Conservation (phyloP, 2,329 filamentous ascomycete genomes). For the Fusarium zealandicum region DNA sequence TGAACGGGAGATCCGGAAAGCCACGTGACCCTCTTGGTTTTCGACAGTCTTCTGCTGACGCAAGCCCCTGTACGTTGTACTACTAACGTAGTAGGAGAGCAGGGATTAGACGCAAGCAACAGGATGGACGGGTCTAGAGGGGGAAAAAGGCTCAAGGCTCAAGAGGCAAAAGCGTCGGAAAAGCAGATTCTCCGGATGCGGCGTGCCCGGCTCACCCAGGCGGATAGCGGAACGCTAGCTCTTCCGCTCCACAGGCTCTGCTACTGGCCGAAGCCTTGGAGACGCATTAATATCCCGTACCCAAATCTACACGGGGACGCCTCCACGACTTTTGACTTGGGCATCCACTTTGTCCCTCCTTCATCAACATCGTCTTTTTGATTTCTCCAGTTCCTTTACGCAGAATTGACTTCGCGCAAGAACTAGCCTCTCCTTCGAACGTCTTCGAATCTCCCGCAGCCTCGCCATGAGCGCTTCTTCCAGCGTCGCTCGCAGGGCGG, state of each 20-base stretch:
- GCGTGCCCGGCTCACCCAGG: constrained; percentile 23
- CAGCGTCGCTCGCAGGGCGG: constrained; percentile 62
- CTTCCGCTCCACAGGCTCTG: constrained; percentile 27
- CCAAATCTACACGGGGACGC: constrained; percentile 34
- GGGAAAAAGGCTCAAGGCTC: not conserved
- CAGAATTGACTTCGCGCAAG: constrained; percentile 11
- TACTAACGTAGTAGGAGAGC: too few species aligned
- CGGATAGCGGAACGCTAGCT: constrained; percentile 38
- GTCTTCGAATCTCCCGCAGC: constrained; percentile 3
- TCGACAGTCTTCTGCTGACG: constrained; percentile 26
- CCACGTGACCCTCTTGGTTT: constrained; percentile 22
- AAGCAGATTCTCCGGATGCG: constrained; percentile 15
- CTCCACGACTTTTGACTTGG: constrained; percentile 35
- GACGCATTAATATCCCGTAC: constrained; percentile 24
- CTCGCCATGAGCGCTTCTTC: constrained; percentile 63
- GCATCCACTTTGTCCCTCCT: constrained; percentile 39
- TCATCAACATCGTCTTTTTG: constrained; percentile 24
- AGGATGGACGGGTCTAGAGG: constrained; percentile 5
- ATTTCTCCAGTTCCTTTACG: constrained; percentile 8
- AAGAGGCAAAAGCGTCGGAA: constrained; percentile 12
- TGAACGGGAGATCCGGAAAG: constrained; percentile 24
- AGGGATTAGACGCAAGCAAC: constrained; percentile 28
- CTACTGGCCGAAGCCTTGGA: constrained; percentile 11
- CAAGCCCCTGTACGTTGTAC: too few species aligned
- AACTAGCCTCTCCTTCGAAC: constrained; percentile 10